Evolutionary conservation across 345 rosid species (phyloP).

Genomic region (Sonneratia alba): DNA sequence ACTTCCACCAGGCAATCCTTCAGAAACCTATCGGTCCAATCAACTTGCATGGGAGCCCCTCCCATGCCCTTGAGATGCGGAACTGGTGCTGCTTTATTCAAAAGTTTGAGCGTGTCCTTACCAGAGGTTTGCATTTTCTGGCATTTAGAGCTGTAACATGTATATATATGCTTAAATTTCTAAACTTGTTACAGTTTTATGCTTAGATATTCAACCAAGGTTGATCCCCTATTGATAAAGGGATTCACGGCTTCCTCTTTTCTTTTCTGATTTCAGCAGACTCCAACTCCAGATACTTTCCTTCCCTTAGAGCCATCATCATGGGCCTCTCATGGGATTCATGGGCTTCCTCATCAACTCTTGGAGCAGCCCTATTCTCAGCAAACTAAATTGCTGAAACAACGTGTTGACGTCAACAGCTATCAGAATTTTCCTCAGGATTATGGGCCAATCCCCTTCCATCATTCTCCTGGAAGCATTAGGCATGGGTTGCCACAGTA

Average conservation of each 20-base stretch:
- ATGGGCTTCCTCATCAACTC: background rate
- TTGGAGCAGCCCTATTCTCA: background rate
- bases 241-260: background rate
- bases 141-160: background rate
- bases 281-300: background rate
- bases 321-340: background rate
- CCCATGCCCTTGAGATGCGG: constrained; percentile 19
- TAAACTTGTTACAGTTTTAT: background rate
- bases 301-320: background rate
- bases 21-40: background rate
- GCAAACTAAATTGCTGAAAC: background rate
- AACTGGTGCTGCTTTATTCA: constrained; percentile 15
- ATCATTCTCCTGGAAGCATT: too few species aligned
- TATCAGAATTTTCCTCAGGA: too few species aligned
- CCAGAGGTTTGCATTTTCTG: constrained; percentile 26
- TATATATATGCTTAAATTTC: too few species aligned
- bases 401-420: background rate
- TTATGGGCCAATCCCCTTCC: too few species aligned
- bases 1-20: background rate
- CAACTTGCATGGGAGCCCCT: constrained; percentile 14
- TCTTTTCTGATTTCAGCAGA: background rate
- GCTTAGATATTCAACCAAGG: background rate
- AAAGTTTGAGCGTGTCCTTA: constrained; percentile 11
- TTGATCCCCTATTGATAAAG: background rate
- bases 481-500: too few species aligned